phyloP scores from a whole-genome alignment of 805 yeast species.

The Ogataea thermomethanolica region DNA sequence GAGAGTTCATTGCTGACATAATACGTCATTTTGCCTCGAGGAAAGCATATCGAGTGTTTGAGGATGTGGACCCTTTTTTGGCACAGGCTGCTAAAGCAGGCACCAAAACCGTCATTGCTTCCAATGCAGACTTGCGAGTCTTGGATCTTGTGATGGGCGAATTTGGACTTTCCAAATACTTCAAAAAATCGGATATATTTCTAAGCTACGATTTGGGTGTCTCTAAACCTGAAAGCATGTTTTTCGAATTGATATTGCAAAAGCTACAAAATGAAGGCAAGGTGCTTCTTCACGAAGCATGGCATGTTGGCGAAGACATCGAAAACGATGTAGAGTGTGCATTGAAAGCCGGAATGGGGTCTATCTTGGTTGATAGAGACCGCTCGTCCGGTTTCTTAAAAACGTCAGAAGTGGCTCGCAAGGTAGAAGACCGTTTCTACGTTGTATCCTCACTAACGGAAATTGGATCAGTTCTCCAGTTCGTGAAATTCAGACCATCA shows the following conservation, averaged over 20 bases:
- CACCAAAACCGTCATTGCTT: constrained; percentile 42
- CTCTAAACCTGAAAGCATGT: constrained; percentile 48
- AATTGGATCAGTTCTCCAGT: constrained; percentile 6
- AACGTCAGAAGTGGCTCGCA: constrained; percentile 8
- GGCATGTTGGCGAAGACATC: constrained; percentile 70
- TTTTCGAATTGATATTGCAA: constrained; percentile 41
- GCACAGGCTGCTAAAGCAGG: constrained; percentile 29
- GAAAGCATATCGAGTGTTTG: constrained; percentile 50
- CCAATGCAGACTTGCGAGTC: constrained; percentile 64
- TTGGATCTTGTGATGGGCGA: constrained; percentile 40
- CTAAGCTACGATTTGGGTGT: constrained; percentile 56
- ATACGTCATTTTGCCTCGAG: constrained; percentile 45
- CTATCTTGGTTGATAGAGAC: constrained; percentile 36
- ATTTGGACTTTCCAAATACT: constrained; percentile 41
- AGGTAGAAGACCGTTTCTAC: constrained; percentile 15
- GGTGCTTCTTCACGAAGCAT: constrained; percentile 31
- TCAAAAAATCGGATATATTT: constrained; percentile 39
- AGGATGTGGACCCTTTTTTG: constrained; percentile 50
- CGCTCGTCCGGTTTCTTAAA: constrained; percentile 13
- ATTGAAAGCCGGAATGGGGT: constrained; percentile 56
- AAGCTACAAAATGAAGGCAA: constrained; percentile 15
- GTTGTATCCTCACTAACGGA: constrained; percentile 18
- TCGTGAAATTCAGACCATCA: constrained; percentile 37
- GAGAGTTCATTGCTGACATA: constrained; percentile 40
- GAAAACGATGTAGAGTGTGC: constrained; percentile 54